These are phyloP conservation scores for Aspergillus heteromorphus DNA, from an alignment of 495 filamentous ascomycete species.

Conservation along the genomic window DNA sequence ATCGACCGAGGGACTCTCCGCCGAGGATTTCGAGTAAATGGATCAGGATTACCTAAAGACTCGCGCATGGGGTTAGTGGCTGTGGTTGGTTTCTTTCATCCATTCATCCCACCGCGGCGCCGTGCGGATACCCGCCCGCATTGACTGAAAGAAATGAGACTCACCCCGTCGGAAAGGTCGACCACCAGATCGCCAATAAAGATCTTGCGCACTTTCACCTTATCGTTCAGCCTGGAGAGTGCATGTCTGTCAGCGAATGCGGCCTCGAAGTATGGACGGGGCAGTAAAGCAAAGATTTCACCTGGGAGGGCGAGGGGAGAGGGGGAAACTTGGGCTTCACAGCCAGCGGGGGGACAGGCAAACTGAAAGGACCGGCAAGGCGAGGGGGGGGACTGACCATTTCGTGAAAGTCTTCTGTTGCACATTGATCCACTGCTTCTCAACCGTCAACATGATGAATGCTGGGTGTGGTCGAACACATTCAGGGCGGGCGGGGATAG, in stretches of 20 bases:
- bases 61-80: background rate
- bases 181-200: constrained; percentile 76
- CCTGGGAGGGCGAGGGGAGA: background rate
- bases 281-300: too few species aligned
- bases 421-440: constrained; percentile 92
- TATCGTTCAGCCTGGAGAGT: constrained; percentile 78
- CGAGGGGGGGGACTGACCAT: constrained; percentile 53
- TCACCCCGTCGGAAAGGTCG: constrained; percentile 89
- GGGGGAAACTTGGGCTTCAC: background rate
- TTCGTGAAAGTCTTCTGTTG: constrained; percentile 99
- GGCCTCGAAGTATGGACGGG: too few species aligned
- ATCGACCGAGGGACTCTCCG: constrained; percentile 87
- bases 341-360: background rate
- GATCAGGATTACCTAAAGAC: constrained; percentile 75
- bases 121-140: background rate
- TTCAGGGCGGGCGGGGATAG: constrained; percentile 29
- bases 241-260: background rate
- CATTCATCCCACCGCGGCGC: background rate
- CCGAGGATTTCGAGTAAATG: constrained; percentile 95
- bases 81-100: background rate
- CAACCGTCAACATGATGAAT: constrained; percentile 54
- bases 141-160: constrained; percentile 23
- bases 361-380: constrained; percentile 1
- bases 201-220: constrained; percentile 70
- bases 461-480: constrained; percentile 20